phyloP scores from a whole-genome alignment of 2,329 filamentous ascomycete species.

The Aspergillus pseudoglaucus region DNA sequence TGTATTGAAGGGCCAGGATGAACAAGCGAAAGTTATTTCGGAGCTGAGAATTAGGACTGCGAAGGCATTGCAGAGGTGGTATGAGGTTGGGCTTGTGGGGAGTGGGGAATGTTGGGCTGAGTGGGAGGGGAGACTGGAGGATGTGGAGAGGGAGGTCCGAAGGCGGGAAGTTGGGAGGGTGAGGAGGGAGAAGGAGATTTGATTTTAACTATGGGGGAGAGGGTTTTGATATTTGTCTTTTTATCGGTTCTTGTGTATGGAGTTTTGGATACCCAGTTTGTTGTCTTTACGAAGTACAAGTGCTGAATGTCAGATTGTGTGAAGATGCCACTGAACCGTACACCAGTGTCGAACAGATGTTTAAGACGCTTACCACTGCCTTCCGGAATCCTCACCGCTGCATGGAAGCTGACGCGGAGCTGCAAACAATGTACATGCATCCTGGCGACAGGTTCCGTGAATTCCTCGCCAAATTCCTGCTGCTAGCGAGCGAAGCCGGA shows the following conservation, averaged over 20 bases:
- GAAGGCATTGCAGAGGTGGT: conserved; percentile 60
- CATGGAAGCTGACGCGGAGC: neutral
- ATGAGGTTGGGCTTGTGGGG: conserved; percentile 63
- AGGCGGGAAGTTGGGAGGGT: conserved; percentile 55
- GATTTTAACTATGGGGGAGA: neutral
- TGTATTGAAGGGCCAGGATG: conserved; percentile 29
- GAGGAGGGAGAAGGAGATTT: conserved; percentile 45
- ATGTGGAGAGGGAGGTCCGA: conserved; percentile 59
- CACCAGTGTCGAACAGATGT: neutral
- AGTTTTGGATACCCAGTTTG: no score
- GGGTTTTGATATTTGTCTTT: no score
- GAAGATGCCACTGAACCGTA: neutral
- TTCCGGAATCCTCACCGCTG: neutral
- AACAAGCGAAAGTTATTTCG: conserved; percentile 34
- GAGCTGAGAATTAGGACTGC: conserved; percentile 39
- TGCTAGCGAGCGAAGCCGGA: neutral
- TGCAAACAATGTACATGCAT: neutral
- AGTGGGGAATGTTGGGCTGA: conserved; percentile 64
- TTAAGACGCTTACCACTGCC: neutral
- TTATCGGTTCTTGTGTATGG: no score
- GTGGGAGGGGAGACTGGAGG: conserved; percentile 61
- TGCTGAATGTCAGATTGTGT: neutral
- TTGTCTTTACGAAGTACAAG: no score
- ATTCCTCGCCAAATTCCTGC: neutral
- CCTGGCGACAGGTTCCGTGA: neutral